phyloP scores from a whole-genome alignment of 331 rosid genomes.

The Quercus tomentella region DNA sequence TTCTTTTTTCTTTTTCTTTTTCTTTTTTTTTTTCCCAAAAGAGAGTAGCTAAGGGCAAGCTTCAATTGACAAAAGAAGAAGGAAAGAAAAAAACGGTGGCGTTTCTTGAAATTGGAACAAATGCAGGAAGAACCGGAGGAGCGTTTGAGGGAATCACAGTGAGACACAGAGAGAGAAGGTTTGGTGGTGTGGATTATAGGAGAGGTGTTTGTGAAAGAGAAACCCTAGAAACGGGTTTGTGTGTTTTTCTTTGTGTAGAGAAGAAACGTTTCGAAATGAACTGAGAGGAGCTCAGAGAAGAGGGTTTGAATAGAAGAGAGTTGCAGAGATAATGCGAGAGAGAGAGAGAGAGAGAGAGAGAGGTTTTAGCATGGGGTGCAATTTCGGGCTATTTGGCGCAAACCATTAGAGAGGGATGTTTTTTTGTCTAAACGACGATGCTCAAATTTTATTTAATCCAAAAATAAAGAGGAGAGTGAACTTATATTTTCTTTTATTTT shows the following conservation, averaged over 20 bases:
- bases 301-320: background rate
- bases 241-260: background rate
- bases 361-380: slow-evolving; percentile 15
- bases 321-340: background rate
- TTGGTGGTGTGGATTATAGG: background rate
- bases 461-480: background rate
- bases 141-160: background rate
- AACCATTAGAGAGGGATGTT: background rate
- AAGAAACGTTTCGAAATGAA: background rate
- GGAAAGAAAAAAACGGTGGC: background rate
- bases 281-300: background rate
- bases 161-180: background rate
- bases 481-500: background rate
- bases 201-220: background rate
- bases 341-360: background rate
- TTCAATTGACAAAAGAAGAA: background rate
- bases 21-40: too few species aligned
- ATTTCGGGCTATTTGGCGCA: slow-evolving; percentile 33
- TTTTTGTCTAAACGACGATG: slow-evolving; percentile 13
- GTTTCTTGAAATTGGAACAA: slow-evolving; percentile 1
- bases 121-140: slow-evolving; percentile 15
- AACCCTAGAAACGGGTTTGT: background rate
- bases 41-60: background rate
- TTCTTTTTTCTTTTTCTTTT: too few species aligned
- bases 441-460: background rate